Evolutionary conservation across 768 basidiomycete species (phyloP).

Genomic region (Boletus reticuloceps): DNA sequence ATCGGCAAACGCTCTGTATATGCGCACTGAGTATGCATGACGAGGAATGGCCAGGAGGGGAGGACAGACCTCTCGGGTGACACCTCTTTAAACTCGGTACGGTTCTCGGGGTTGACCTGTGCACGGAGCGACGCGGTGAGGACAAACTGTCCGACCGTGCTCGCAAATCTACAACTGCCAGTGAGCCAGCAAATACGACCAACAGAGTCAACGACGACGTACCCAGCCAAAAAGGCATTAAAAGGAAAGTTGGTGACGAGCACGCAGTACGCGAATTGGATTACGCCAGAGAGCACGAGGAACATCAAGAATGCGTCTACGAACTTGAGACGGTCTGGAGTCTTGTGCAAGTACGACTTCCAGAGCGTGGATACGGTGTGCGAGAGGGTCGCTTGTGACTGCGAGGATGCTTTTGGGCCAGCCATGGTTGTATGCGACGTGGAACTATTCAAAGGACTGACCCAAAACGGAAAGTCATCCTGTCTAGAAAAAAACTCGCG

Average conservation of each 20-base stretch:
- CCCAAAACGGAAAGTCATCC: conserved; percentile 13
- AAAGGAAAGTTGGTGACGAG: conserved; percentile 93
- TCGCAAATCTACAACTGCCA: conserved; percentile 68
- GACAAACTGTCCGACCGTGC: conserved; percentile 96
- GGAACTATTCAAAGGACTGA: conserved; percentile 12
- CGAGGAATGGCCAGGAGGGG: not conserved
- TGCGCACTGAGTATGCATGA: not conserved
- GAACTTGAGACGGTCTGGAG: conserved; percentile 85
- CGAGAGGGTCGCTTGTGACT: conserved; percentile 8
- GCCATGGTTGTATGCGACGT: conserved; percentile 33
- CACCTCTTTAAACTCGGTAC: conserved; percentile 79
- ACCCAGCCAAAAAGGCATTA: conserved; percentile 98
- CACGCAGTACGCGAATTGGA: conserved; percentile 91
- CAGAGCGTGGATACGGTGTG: conserved; percentile 52
- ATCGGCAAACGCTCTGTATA: conserved; percentile 88
- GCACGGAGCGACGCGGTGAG: conserved; percentile 87
- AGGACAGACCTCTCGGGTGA: conserved; percentile 84
- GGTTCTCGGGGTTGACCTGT: conserved; percentile 88
- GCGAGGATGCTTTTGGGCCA: conserved; percentile 29
- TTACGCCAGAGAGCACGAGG: conserved; percentile 85
- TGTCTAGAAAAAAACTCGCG: not conserved
- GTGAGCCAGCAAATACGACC: conserved; percentile 1
- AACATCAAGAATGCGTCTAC: conserved; percentile 92
- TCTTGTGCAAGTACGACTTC: conserved; percentile 75
- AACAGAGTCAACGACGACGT: conserved; percentile 28